A percentile compares a stretch with the other conserved stretches of the same genome.
Evolutionary conservation across 345 rosid genomes (phyloP).

Genomic region (Litchi chinensis): DNA sequence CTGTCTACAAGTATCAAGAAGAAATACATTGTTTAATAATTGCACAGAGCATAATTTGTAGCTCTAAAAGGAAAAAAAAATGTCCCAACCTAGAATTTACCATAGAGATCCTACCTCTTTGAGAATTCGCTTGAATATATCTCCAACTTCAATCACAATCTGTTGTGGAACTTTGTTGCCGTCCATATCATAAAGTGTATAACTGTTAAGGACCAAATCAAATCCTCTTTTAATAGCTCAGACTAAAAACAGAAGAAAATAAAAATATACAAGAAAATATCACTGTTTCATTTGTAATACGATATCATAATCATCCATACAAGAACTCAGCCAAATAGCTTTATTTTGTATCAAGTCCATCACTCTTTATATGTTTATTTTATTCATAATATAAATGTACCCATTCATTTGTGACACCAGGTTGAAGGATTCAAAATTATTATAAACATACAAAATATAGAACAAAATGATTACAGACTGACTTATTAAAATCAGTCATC

Average conservation of each 20-base stretch:
- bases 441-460: background rate
- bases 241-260: conserved; percentile 2
- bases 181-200: conserved; percentile 60
- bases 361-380: background rate
- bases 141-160: conserved; percentile 76
- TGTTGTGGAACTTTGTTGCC: conserved; percentile 67
- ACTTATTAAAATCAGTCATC: background rate
- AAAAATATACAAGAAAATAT: conserved; percentile 1
- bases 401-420: background rate
- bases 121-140: conserved; percentile 73
- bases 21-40: background rate
- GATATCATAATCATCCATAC: conserved; percentile 12
- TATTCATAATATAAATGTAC: background rate
- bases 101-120: conserved; percentile 52
- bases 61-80: background rate
- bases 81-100: background rate
- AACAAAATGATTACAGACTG: background rate
- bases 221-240: conserved; percentile 23
- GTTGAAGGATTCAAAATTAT: background rate
- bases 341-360: background rate
- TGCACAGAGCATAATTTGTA: background rate
- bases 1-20: conserved; percentile 53
- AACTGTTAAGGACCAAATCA: conserved; percentile 46
- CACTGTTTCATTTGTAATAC: background rate
- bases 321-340: background rate